Conservation (phyloP, 208 protist genomes). For the Strigomonas galati region DNA sequence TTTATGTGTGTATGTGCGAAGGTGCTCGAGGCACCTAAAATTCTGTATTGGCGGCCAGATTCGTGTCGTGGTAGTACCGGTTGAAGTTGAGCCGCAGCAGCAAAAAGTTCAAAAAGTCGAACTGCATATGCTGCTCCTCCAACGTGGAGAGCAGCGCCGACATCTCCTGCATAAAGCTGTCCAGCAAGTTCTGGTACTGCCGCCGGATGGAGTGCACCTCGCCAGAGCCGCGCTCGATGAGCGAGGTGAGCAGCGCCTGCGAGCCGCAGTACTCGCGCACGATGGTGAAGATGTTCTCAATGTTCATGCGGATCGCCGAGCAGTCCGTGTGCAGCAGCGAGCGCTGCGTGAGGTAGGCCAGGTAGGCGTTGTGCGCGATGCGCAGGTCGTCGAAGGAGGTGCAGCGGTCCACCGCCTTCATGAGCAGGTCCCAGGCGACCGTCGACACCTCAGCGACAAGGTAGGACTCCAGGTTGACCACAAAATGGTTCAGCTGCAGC, state of each 20-base stretch:
- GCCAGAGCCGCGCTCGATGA: conserved; percentile 56
- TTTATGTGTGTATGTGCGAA: conserved; percentile 15
- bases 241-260: conserved; percentile 53
- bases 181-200: conserved; percentile 47
- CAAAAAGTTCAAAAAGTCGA: conserved; percentile 74
- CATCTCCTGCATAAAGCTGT: conserved; percentile 64
- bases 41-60: conserved; percentile 40
- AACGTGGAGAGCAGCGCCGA: conserved; percentile 53
- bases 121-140: conserved; percentile 66
- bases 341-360: conserved; percentile 59
- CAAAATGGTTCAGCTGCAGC: conserved; percentile 73
- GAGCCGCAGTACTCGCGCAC: conserved; percentile 55
- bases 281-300: conserved; percentile 59
- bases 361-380: conserved; percentile 46
- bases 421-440: conserved; percentile 52
- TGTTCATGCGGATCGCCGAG: conserved; percentile 63
- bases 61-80: conserved; percentile 54
- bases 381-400: conserved; percentile 60
- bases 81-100: conserved; percentile 74
- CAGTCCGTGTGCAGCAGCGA: conserved; percentile 61
- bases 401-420: conserved; percentile 41
- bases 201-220: conserved; percentile 51
- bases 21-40: conserved; percentile 26
- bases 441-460: conserved; percentile 62
- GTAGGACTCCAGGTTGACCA: conserved; percentile 72